Percentiles rank a stretch among this genome's conserved stretches.
Evolutionary conservation across 2,329 filamentous ascomycete species (phyloP).

Genomic region (Botrytis squamosa): DNA sequence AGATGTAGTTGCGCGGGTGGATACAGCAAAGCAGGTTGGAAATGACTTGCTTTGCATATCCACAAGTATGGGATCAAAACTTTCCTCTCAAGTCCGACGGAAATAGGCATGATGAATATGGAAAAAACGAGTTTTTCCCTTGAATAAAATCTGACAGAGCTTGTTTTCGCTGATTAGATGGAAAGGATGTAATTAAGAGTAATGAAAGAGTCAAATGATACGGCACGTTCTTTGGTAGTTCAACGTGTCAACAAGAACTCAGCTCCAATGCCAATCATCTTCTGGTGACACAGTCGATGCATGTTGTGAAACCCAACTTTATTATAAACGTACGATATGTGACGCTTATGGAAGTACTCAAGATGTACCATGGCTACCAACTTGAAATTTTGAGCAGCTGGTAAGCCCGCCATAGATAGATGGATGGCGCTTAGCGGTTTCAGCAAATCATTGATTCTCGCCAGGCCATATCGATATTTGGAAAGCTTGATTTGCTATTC

Average conservation of each 20-base stretch:
- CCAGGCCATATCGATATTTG: not conserved
- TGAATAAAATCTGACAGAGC: not conserved
- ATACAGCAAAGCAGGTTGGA: slow-evolving; percentile 12
- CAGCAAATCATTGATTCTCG: not conserved
- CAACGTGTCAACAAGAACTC: slow-evolving; percentile 2
- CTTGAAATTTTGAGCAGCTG: slow-evolving; percentile 12
- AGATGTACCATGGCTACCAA: slow-evolving; percentile 15
- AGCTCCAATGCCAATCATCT: slow-evolving; percentile 4
- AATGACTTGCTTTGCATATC: slow-evolving; percentile 10
- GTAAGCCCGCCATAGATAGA: not conserved
- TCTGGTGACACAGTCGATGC: not conserved
- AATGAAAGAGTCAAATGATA: not conserved
- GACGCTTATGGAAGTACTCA: slow-evolving; percentile 16
- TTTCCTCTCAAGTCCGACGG: slow-evolving; percentile 15
- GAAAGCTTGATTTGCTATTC: not conserved
- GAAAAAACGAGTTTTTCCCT: not conserved
- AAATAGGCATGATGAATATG: slow-evolving; percentile 19
- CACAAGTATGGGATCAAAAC: slow-evolving; percentile 6
- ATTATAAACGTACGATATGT: slow-evolving; percentile 22
- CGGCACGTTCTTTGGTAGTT: not conserved
- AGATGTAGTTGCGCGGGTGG: not conserved
- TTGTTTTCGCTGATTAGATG: not conserved
- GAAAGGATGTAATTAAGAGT: not conserved
- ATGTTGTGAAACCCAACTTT: not conserved
- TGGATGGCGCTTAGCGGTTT: not conserved